Conservation (phyloP, 164 flowering plant genomes). For the Nelumbo lutea region DNA sequence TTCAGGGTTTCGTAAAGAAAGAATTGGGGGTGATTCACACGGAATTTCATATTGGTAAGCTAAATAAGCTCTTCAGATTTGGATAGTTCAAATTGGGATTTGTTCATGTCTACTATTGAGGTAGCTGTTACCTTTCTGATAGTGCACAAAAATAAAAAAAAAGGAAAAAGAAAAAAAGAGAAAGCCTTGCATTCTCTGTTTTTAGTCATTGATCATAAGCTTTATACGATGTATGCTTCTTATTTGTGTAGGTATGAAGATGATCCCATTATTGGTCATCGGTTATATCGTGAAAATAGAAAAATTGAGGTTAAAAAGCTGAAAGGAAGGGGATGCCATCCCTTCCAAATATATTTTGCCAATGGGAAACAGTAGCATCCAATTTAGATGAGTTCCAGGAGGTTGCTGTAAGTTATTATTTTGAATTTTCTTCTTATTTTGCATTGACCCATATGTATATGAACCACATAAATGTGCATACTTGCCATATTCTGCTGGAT, state of each 20-base stretch:
- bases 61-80: background rate
- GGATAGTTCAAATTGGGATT: background rate
- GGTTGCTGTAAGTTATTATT: constrained; percentile 72
- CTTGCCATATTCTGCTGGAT: background rate
- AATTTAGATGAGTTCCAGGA: constrained; percentile 93
- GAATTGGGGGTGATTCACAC: constrained; percentile 92
- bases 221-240: background rate
- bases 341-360: constrained; percentile 54
- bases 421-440: background rate
- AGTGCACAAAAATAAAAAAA: background rate
- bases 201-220: background rate
- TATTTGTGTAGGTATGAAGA: constrained; percentile 79
- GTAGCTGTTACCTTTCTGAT: background rate
- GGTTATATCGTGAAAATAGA: constrained; percentile 85
- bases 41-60: constrained; percentile 87
- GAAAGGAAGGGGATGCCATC: constrained; percentile 51
- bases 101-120: background rate
- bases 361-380: constrained; percentile 97
- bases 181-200: background rate
- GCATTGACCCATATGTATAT: too few species aligned
- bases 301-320: constrained; percentile 75
- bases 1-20: constrained; percentile 85
- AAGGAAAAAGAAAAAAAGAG: too few species aligned
- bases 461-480: too few species aligned
- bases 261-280: constrained; percentile 85